These are phyloP conservation scores for Penicillium sp. DNA, from an alignment of 2,329 filamentous ascomycete species.

Conservation along the genomic window DNA sequence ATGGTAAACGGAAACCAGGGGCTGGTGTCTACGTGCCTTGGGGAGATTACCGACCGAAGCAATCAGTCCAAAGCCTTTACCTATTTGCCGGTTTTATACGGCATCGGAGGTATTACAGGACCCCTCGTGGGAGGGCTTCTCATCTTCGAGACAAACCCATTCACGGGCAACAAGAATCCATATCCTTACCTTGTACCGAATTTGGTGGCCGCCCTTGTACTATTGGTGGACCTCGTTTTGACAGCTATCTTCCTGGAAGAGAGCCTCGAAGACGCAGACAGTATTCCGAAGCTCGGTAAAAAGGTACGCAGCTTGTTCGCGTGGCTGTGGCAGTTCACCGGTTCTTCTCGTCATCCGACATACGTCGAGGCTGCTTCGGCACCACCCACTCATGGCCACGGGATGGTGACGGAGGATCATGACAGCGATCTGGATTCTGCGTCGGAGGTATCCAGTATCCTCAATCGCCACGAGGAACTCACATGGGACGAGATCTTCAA, in stretches of 20 bases:
- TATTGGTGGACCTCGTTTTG: slow-evolving; percentile 68
- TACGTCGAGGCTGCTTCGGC: slow-evolving; percentile 48
- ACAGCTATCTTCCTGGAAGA: slow-evolving; percentile 82
- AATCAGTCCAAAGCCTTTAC: slow-evolving; percentile 94
- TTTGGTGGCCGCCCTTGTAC: slow-evolving; percentile 67
- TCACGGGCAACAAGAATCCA: slow-evolving; percentile 50
- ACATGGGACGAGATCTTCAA: slow-evolving; percentile 64
- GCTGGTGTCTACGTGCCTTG: slow-evolving; percentile 86
- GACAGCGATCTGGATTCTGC: slow-evolving; percentile 47
- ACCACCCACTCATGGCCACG: slow-evolving; percentile 29
- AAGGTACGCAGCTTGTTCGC: slow-evolving; percentile 59
- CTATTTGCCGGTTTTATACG: slow-evolving; percentile 94
- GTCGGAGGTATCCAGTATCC: slow-evolving; percentile 38
- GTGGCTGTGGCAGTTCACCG: slow-evolving; percentile 68
- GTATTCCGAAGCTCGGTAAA: slow-evolving; percentile 58
- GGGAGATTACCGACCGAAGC: slow-evolving; percentile 89
- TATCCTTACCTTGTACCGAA: slow-evolving; percentile 88
- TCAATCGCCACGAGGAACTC: slow-evolving; percentile 48
- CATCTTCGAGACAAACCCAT: slow-evolving; percentile 61
- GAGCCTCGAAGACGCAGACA: slow-evolving; percentile 66
- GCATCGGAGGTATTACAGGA: slow-evolving; percentile 86
- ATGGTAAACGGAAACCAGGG: slow-evolving; percentile 92
- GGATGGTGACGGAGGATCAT: slow-evolving; percentile 32
- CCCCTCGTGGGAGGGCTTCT: slow-evolving; percentile 85
- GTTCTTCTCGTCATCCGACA: slow-evolving; percentile 53